Percentiles rank a stretch among this genome's conserved stretches.
phyloP scores from a whole-genome alignment of 208 protist genomes.

The Wallacemonas collosoma region DNA sequence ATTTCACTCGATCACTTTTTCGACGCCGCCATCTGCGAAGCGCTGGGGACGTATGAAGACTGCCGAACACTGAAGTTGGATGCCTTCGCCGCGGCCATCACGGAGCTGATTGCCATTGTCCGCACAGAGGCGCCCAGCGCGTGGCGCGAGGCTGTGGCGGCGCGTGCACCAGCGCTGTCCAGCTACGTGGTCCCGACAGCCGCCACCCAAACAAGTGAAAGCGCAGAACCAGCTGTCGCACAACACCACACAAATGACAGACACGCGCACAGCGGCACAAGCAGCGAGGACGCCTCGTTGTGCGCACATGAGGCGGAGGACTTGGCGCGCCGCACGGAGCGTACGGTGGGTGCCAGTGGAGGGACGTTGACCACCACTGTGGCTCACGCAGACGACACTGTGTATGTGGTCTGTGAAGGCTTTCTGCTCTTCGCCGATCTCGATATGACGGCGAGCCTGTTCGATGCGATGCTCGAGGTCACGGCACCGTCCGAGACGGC shows the following conservation, averaged over 20 bases:
- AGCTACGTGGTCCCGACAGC: neutral
- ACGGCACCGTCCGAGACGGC: constrained; percentile 48
- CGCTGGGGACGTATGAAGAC: constrained; percentile 64
- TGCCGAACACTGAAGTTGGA: constrained; percentile 40
- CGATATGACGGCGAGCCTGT: constrained; percentile 8
- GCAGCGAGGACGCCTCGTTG: constrained; percentile 33
- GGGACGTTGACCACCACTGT: neutral
- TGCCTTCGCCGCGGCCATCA: constrained; percentile 24
- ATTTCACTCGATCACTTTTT: constrained; percentile 59
- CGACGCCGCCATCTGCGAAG: constrained; percentile 25
- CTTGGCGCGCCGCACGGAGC: constrained; percentile 10
- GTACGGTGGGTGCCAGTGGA: neutral
- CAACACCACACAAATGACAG: neutral
- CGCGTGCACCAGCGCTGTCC: constrained; percentile 14
- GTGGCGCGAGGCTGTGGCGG: neutral
- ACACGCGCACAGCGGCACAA: neutral
- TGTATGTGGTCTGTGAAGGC: constrained; percentile 61
- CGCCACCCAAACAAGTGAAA: neutral
- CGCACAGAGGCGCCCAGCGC: neutral
- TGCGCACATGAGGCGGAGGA: constrained; percentile 47
- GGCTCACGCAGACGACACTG: neutral
- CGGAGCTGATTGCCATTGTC: neutral
- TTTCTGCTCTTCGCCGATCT: constrained; percentile 43
- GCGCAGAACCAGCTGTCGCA: neutral
- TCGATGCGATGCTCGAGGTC: constrained; percentile 46